Evolutionary conservation across 331 rosid species (phyloP).

Genomic region (Malus hybrid): DNA sequence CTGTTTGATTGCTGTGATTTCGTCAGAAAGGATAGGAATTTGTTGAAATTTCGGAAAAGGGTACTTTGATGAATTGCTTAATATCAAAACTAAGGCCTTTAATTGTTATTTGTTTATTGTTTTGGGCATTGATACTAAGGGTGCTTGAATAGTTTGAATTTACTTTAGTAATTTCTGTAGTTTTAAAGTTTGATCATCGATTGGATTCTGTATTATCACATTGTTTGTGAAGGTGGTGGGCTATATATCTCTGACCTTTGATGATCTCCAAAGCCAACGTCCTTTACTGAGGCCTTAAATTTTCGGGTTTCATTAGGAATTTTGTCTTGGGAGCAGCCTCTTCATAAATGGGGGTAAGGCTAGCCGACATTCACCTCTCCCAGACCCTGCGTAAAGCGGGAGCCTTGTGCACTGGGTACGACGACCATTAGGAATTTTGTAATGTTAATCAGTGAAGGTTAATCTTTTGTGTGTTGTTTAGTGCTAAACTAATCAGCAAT

Average conservation of each 20-base stretch:
- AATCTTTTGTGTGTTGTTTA: not conserved
- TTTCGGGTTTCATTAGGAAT: not conserved
- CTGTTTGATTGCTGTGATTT: not conserved
- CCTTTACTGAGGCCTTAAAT: not conserved
- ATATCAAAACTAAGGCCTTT: not conserved
- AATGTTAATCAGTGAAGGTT: not conserved
- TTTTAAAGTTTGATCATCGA: too few species aligned
- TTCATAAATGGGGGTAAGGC: too few species aligned
- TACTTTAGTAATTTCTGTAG: too few species aligned
- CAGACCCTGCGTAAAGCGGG: too few species aligned
- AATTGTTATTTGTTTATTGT: not conserved
- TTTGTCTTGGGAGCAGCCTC: not conserved
- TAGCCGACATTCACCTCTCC: too few species aligned
- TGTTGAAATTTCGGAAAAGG: not conserved
- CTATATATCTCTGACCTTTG: not conserved
- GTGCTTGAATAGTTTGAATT: not conserved
- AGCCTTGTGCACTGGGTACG: too few species aligned
- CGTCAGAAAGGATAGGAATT: not conserved
- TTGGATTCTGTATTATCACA: not conserved
- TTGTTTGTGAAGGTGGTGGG: not conserved
- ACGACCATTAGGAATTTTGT: not conserved
- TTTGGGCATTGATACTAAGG: not conserved
- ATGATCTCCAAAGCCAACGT: not conserved
- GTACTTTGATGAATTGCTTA: not conserved
- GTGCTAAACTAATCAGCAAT: not conserved